phyloP scores from a whole-genome alignment of 305 asterid species.

The Galium porrigens region DNA sequence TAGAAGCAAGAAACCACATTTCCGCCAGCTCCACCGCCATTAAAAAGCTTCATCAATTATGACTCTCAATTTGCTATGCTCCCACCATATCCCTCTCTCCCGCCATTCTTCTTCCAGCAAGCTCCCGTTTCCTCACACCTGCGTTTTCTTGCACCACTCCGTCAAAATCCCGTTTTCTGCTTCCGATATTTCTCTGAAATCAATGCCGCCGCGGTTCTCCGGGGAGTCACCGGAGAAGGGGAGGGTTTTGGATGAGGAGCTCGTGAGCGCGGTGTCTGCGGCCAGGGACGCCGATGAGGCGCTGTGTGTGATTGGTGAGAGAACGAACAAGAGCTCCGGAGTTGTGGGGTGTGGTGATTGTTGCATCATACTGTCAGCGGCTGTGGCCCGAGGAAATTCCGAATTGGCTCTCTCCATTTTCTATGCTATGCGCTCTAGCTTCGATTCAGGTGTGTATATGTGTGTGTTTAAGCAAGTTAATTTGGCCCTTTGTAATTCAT shows the following conservation, averaged over 20 bases:
- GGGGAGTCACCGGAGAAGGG: constrained; percentile 25
- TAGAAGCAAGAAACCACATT: constrained; percentile 7
- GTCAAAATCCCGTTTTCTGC: neutral
- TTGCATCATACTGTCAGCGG: constrained; percentile 53
- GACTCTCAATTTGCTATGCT: constrained; percentile 37
- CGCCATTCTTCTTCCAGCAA: constrained; percentile 16
- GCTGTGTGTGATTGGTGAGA: constrained; percentile 31
- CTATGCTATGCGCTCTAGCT: constrained; percentile 71
- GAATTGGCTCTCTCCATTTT: constrained; percentile 75
- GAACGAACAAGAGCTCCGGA: constrained; percentile 29
- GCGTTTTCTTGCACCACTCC: constrained; percentile 22
- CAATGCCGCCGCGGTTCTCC: constrained; percentile 16
- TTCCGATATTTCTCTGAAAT: constrained; percentile 13
- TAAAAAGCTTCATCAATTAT: constrained; percentile 11
- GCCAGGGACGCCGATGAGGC: constrained; percentile 48
- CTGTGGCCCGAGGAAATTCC: constrained; percentile 66
- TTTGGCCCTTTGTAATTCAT: too few species aligned
- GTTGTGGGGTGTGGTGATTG: constrained; percentile 41
- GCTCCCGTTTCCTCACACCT: constrained; percentile 26
- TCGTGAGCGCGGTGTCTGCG: constrained; percentile 35
- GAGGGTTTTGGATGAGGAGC: constrained; percentile 25
- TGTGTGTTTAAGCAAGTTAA: too few species aligned
- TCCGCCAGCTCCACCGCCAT: neutral
- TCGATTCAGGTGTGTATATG: constrained; percentile 38
- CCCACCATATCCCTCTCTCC: constrained; percentile 13